A percentile compares a stretch with the other conserved stretches of the same genome.
phyloP scores from a whole-genome alignment of 352 stramenopile species.

The Globisporangium megalacanthum region DNA sequence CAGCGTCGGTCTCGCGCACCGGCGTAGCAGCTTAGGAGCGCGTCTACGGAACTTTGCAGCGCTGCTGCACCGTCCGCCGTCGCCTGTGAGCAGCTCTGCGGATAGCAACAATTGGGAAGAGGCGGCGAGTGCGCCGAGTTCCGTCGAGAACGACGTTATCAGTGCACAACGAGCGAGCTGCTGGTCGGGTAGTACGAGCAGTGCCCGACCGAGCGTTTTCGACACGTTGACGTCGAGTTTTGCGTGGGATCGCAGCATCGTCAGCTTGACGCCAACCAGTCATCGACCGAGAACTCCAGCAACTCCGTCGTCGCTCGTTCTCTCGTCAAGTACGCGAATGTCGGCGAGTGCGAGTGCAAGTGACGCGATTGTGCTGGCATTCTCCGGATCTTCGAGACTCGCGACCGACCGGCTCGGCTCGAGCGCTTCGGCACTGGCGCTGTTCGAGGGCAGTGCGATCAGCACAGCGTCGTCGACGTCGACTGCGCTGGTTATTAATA shows the following conservation, averaged over 20 bases:
- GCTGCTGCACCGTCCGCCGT: slow-evolving; percentile 5
- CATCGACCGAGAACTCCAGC: not conserved
- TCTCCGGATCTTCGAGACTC: not conserved
- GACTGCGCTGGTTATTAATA: not conserved
- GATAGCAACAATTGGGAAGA: not conserved
- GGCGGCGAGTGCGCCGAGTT: slow-evolving; percentile 2
- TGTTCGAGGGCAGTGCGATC: not conserved
- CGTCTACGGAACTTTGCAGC: slow-evolving; percentile 7
- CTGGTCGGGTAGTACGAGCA: not conserved
- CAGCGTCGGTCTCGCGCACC: slow-evolving; percentile 1
- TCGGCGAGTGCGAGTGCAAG: not conserved
- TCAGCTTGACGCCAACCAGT: not conserved
- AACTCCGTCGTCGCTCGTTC: slow-evolving; percentile 1
- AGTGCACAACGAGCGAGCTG: not conserved
- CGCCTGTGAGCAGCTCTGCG: not conserved
- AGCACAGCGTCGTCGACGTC: not conserved
- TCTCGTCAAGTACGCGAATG: not conserved
- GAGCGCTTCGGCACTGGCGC: not conserved
- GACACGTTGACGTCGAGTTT: not conserved
- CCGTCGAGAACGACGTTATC: slow-evolving; percentile 11
- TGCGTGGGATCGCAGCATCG: not conserved
- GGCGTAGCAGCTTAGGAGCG: slow-evolving; percentile 11
- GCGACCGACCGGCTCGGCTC: not conserved
- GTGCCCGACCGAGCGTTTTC: not conserved
- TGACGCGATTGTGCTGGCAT: not conserved